Base-by-base conservation (phyloP, 2,329 filamentous ascomycete species). In the Ceratocystis cubensis region DNA sequence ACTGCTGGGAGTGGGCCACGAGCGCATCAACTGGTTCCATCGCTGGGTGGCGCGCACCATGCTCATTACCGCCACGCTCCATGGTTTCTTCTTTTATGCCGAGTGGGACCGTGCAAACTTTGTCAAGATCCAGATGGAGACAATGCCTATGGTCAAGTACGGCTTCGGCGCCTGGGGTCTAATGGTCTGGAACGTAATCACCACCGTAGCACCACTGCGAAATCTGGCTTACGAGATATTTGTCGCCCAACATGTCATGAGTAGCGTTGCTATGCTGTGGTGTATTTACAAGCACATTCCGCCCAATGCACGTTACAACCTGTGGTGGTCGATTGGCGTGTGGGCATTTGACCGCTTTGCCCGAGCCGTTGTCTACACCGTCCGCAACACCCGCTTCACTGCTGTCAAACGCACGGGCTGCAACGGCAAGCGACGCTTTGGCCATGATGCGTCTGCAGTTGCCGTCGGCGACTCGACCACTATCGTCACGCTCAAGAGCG, bases 21-120 rank as follows among this genome's bases (percentile, higher is more conserved):
- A 89, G 74, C 80, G 84, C 7, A 76, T 89, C 67, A 89, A 88
- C 73, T 89, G 87, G 87, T 75, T 89, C 64, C 87, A 90, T 71
- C 81, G 87, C 68, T 90, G 87, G 87, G 82, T 86, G 8, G 85
- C 84, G 2, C 81, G 87, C 67, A 87, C 84, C 66, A 82, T 89
- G 76, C 81, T 89, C 45, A 75, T 89, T 17, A 88, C 84, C 0
- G 83, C 83, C 1, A 85, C 85, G 0, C 79, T 89, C 2, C 87
- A 90, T 71, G 86, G 88, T 68, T 87, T 83, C 70, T 83, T 87
- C 73, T 89, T 88, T 73, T 85, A 84, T 75, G 76, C 77, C 2
- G 81, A 86, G 71, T 89, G 86, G 84, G 79, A 80, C 30, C 76
- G 77, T 10, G 80, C 83, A 65, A 81, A 83, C 67, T 83, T 87